Base-by-base conservation (phyloP, 768 basidiomycete species). In the Leucogyrophana mollusca region DNA sequence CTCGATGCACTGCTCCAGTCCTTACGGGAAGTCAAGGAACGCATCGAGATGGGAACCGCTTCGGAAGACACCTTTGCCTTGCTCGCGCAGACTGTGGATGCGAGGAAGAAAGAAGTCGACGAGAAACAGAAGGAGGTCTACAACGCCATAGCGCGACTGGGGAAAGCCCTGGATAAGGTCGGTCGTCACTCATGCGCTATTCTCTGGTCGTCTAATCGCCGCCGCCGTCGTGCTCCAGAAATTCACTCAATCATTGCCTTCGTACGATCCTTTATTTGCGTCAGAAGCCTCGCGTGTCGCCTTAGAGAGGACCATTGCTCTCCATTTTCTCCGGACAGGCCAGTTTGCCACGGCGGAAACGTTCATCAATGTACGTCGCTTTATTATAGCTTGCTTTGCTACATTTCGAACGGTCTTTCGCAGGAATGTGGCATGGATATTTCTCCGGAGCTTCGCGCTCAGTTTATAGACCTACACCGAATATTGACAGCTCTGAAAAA, bases 161-260 rank as follows among this genome's bases (percentile, higher is more conserved):
- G 90, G 22, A 97, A 94, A 68, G 77, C 83, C 0, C 65, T 97
- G 61, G 95, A 98, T 60, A 98, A 96, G 85, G 95, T 90, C 46
- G 34, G 74, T 49, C 20, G 38, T 21, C 7, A 20, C 54, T 34
- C 13, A 33, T 42, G 21, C 9, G 14, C 16, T 32, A 22, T 20
- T 21, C n/a, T 16, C 23, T 36, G 35, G 5, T 27, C 14, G 36
- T 39, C 24, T 21, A 38, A 23, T 35, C 59, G 36, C 51, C 45
- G 47, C 43, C 21, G 47, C 27, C 32, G 35, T 45, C 39, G 40
- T 39, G 16, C 9, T 20, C n/a, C 40, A 90, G 87, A 73, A 78
- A 77, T 76, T 83, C 70, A 55, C 77, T 57, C 59, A 81, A 53
- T 45, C 76, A 40, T 47, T 90, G 56, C 89, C 88, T 4, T 71